Base-by-base conservation (phyloP, 148 eudicot genomes). In the Chenopodium quinoa region DNA sequence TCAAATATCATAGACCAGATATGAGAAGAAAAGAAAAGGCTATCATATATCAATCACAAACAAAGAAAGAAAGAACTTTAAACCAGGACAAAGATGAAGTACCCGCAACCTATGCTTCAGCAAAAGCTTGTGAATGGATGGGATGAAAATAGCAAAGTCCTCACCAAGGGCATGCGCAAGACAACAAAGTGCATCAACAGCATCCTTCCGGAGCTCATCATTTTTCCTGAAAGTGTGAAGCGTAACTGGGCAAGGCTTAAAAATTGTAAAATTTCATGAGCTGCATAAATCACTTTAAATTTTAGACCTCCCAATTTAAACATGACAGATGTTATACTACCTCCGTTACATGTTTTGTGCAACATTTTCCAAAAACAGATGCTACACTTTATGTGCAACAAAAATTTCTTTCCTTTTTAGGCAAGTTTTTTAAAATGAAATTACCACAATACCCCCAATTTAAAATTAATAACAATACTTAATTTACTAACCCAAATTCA, bases 141-240 rank as follows among this genome's bases (percentile, higher is more conserved):
- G 97, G 34, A 97, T 90, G 87, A 97, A 97, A 78, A 97, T 91
- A 71, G 99, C 85, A 88, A 94, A 94, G 82, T 92, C 98, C 86
- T 94, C 94, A 50, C 99, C 99, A 82, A 94, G 93, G 76, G 99
- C 93, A 87, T 92, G 95, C 84, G 92, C 98, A 54, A 97, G 90
- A 83, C 94, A 92, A 83, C 98, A 94, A 73, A 97, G 92, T 75
- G 97, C 98, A 88, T 97, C 99, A 83, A 92, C 90, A 76, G 94
- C 92, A 89, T 97, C 99, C 88, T 90, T 97, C 25, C 97, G 91
- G 56, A 97, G 95, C 84, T 92, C 98, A 67, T 97, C 95, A 84
- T 86, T 97, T 85, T 86, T 92, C 84, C 99, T 97, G 91, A 58
- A 87, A 78, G 75, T 73, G 44, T 16, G 67, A 75, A 71, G 22